A percentile compares a stretch with the other conserved stretches of the same genome.
Evolutionary conservation across 177 flowering plant genomes (phyloP).

Genomic region (Vitis hybrid): DNA sequence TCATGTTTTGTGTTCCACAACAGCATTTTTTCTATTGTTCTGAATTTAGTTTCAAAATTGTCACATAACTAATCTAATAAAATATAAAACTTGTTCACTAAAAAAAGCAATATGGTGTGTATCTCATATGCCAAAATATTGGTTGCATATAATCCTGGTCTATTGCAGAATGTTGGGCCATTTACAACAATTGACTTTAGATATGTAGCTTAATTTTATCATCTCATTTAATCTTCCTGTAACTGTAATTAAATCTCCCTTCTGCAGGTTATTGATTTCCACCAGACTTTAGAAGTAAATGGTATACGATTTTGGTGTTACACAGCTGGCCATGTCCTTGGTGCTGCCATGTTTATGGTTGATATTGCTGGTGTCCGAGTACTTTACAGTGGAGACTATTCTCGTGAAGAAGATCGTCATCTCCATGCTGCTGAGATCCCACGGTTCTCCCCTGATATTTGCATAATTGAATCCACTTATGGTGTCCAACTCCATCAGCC

Average conservation of each 20-base stretch:
- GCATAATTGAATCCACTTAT: constrained; percentile 94
- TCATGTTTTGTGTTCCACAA: too few relatives aligned
- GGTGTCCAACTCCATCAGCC: constrained; percentile 97
- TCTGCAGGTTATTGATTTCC: constrained; percentile 90
- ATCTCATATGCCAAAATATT: too few relatives aligned
- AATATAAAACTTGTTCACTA: too few relatives aligned
- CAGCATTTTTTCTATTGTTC: too few relatives aligned
- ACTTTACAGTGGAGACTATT: constrained; percentile 99
- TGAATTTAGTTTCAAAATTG: too few relatives aligned
- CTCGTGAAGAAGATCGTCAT: constrained; percentile 98
- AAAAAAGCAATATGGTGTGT: too few relatives aligned
- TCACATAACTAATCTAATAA: too few relatives aligned
- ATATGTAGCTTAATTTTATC: too few relatives aligned
- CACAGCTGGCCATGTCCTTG: constrained; percentile 99
- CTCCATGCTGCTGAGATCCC: constrained; percentile 96
- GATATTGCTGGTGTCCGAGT: constrained; percentile 93
- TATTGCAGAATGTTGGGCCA: too few relatives aligned
- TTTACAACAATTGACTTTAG: too few relatives aligned
- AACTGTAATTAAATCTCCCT: neutral
- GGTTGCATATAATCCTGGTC: too few relatives aligned
- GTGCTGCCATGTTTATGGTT: constrained; percentile 99
- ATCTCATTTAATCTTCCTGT: neutral
- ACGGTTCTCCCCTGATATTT: constrained; percentile 86
- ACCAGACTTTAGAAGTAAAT: constrained; percentile 92
- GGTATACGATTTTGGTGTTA: constrained; percentile 99